Conservation (phyloP, 208 protist species). For the Leishmania turanica region DNA sequence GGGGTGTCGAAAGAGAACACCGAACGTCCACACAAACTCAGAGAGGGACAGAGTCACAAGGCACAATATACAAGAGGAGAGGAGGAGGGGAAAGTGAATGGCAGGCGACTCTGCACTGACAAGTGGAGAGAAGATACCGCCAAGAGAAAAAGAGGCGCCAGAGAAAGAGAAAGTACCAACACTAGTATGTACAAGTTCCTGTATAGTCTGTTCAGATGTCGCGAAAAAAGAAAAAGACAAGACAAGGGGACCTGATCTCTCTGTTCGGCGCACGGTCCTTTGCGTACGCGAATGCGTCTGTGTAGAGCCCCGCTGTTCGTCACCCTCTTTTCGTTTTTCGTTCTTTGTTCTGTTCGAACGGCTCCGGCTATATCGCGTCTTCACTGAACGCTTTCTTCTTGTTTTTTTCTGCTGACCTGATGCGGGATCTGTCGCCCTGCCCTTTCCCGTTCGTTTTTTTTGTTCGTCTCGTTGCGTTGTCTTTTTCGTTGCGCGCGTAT, state of each 20-base stretch:
- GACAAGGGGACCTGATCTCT: neutral
- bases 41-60: neutral
- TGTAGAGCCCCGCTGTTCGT: neutral
- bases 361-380: neutral
- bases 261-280: neutral
- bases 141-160: neutral
- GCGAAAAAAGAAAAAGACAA: neutral
- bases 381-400: neutral
- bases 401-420: neutral
- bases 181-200: neutral
- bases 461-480: neutral
- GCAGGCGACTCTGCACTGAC: neutral
- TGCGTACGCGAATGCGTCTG: neutral
- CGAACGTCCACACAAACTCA: neutral
- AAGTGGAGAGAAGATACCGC: neutral
- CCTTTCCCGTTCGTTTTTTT: neutral
- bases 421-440: no score
- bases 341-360: neutral
- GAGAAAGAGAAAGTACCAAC: neutral
- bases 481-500: neutral
- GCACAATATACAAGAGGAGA: neutral
- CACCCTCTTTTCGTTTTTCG: neutral
- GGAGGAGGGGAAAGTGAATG: neutral
- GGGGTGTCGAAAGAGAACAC: neutral
- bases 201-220: neutral